Conservation (phyloP, 352 stramenopile genomes). For the Globisporangium viniferum region DNA sequence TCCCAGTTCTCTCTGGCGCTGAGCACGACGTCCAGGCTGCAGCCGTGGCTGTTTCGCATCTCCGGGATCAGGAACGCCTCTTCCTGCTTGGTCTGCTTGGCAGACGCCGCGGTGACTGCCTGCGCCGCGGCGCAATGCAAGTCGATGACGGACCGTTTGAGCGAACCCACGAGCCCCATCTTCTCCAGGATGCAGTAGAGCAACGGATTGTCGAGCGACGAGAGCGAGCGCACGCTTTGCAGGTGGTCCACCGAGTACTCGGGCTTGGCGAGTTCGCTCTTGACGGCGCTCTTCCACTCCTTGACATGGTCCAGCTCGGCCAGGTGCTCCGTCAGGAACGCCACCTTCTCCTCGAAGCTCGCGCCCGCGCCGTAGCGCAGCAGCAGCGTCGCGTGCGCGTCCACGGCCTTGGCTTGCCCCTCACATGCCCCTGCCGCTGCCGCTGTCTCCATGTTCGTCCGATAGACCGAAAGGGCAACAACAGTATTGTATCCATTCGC, state of each 20-base stretch:
- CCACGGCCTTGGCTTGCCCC: neutral
- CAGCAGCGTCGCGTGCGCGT: neutral
- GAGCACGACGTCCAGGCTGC: conserved; percentile 43
- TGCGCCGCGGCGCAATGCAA: conserved; percentile 48
- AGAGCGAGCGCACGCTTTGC: conserved; percentile 18
- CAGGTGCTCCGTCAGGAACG: conserved; percentile 48
- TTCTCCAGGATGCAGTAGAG: conserved; percentile 54
- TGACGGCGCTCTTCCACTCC: conserved; percentile 54
- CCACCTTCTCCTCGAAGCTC: conserved; percentile 45
- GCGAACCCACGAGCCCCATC: conserved; percentile 38
- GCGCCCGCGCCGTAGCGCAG: conserved; percentile 19
- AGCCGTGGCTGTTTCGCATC: conserved; percentile 18
- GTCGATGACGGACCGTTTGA: conserved; percentile 63
- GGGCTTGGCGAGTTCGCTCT: conserved; percentile 42
- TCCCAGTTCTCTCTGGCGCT: conserved; percentile 51
- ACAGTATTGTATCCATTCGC: neutral
- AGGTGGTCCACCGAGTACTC: conserved; percentile 47
- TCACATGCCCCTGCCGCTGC: neutral
- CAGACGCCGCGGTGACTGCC: conserved; percentile 13
- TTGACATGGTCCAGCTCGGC: conserved; percentile 34
- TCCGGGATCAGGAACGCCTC: conserved; percentile 29
- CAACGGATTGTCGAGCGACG: conserved; percentile 25
- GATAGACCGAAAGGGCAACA: neutral
- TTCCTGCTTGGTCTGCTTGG: conserved; percentile 21
- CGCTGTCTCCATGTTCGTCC: neutral